Evolutionary conservation across 225 moss, liverwort and hornwort genomes (phyloP), one percentile per base, ranked within the genome.

Genomic region (Physcomitrium patens): DNA sequence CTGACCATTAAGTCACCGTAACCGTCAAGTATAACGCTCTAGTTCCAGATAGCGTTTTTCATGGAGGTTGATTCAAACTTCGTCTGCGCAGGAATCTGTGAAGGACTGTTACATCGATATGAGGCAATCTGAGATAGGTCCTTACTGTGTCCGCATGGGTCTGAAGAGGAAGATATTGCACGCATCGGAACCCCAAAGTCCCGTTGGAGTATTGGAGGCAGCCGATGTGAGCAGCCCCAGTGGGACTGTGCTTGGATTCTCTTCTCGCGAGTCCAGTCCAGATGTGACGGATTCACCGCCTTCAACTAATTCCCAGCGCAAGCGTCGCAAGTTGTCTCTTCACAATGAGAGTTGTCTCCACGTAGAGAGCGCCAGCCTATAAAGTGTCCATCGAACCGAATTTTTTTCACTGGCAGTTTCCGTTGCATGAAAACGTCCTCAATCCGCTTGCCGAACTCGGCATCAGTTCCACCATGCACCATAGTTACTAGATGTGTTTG

Each of bases 161-260:
- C 28, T 60, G 1, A 96, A 89, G 82, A 77, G 96, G 72, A 92
- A 91, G 57, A 78, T 13, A 2, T 48, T 78, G 63, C 80, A 79
- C 26, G 59, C 79, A 11, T 80, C 78, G 70, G 86, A 88, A 63
- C 96, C 96, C 9, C 96, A 86, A 80, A 94, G 96, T 75, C 96
- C 96, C 67, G 92, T 97, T 6, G 96, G 96, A 69, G 94, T 97
- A 87, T 86, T 97, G 74, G 97, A 97, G 84, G 94, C 94, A 28
- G 91, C 94, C 0, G 78, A 86, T 42, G 48, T 90, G 27, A 78
- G 82, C 71, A 86, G 86, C 81, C 89, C 92, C 89, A 86, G 94
- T 87, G 94, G 91, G 80, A 81, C 91, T 86, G 87, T 89, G 57
- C 76, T 77, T 37, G 88, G 81, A 79, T 96, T 89, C 60, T 96